A percentile compares a stretch with the other conserved stretches of the same genome.
Conservation (phyloP, 225 moss, liverwort and hornwort genomes). For the Sphagnum tenellum region DNA sequence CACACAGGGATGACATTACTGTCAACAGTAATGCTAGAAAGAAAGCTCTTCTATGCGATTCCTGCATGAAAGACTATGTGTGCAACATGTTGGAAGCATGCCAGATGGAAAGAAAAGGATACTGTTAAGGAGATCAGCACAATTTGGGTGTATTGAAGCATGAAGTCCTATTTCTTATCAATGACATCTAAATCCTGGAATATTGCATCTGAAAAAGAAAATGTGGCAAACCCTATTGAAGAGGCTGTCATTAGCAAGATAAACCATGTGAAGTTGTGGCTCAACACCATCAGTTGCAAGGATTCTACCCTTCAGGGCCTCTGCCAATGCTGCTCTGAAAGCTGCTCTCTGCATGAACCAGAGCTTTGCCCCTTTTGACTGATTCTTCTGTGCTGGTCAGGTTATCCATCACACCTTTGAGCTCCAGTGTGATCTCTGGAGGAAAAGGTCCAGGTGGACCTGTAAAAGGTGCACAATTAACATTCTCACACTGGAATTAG, state of each 20-base stretch:
- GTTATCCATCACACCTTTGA: constrained; percentile 64
- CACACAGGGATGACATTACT: too few species aligned
- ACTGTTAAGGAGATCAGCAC: too few species aligned
- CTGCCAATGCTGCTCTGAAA: constrained; percentile 70
- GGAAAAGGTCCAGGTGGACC: constrained; percentile 51
- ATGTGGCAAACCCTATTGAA: constrained; percentile 58
- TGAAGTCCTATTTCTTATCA: too few species aligned
- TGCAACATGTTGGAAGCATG: too few species aligned
- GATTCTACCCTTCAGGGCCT: constrained; percentile 73
- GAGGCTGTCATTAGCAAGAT: constrained; percentile 88
- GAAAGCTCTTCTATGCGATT: not conserved
- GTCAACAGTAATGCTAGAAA: not conserved
- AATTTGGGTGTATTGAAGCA: too few species aligned
- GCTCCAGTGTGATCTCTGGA: constrained; percentile 48
- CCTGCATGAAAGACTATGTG: not conserved
- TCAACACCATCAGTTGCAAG: constrained; percentile 83
- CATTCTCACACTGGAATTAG: constrained; percentile 73
- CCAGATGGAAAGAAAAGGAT: too few species aligned
- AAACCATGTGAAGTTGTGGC: constrained; percentile 77
- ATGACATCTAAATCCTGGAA: too few species aligned
- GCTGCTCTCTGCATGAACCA: constrained; percentile 95
- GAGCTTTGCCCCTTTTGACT: constrained; percentile 71
- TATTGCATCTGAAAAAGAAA: too few species aligned
- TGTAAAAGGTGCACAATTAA: constrained; percentile 41
- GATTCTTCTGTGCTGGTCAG: constrained; percentile 50